These are phyloP conservation scores for Spathaspora boniae DNA, from an alignment of 805 yeast genomes.

Conservation along the genomic window DNA sequence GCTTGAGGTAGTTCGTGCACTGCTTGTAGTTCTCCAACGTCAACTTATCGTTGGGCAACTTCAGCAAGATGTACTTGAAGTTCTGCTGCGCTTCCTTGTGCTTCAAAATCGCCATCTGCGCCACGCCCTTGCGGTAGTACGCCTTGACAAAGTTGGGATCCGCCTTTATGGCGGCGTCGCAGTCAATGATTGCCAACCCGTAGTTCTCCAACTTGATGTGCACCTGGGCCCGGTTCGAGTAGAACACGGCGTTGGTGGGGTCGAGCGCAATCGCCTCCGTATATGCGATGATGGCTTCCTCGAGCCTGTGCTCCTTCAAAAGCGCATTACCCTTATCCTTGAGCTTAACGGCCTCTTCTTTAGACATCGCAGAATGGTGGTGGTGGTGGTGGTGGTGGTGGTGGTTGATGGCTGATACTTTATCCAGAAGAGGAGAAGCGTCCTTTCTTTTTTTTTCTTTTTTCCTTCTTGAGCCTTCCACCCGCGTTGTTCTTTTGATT, in stretches of 20 bases:
- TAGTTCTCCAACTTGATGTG: slow-evolving; percentile 82
- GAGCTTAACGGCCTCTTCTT: slow-evolving; percentile 42
- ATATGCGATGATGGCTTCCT: slow-evolving; percentile 66
- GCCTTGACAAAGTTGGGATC: slow-evolving; percentile 73
- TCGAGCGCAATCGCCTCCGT: slow-evolving; percentile 71
- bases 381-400: no score
- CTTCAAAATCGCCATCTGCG: slow-evolving; percentile 70
- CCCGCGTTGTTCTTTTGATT: neutral
- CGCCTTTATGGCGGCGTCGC: slow-evolving; percentile 63
- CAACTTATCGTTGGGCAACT: slow-evolving; percentile 64
- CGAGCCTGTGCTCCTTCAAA: slow-evolving; percentile 62
- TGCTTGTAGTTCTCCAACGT: slow-evolving; percentile 62
- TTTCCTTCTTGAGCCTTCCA: no score
- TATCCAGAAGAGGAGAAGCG: slow-evolving; percentile 2
- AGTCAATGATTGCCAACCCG: slow-evolving; percentile 81
- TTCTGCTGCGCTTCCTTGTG: slow-evolving; percentile 72
- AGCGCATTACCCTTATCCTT: slow-evolving; percentile 74
- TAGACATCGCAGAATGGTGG: slow-evolving; percentile 6
- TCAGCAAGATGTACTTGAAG: slow-evolving; percentile 57
- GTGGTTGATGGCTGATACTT: neutral
- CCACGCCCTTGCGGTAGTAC: slow-evolving; percentile 82
- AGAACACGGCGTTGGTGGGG: slow-evolving; percentile 56
- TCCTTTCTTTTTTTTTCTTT: slow-evolving; percentile 1
- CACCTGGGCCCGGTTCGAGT: slow-evolving; percentile 87
- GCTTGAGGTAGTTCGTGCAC: slow-evolving; percentile 62